These are phyloP conservation scores for Striga hermonthica DNA, from an alignment of 305 asterid species.

Conservation along the genomic window DNA sequence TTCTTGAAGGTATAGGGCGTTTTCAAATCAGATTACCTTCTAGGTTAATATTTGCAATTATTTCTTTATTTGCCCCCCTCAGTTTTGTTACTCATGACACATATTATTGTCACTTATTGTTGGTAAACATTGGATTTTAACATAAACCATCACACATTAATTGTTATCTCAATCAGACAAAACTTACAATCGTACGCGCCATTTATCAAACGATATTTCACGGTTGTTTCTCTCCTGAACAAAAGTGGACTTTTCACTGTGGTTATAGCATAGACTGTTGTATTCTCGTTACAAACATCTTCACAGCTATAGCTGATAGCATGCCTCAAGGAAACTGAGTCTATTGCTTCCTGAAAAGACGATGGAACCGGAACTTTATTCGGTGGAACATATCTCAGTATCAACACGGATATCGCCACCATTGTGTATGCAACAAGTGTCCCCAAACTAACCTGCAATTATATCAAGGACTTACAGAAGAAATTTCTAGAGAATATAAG, in stretches of 20 bases:
- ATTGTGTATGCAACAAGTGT: slow-evolving; percentile 86
- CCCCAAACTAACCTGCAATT: slow-evolving; percentile 90
- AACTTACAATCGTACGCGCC: slow-evolving; percentile 49
- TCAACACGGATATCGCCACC: slow-evolving; percentile 79
- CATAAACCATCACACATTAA: slow-evolving; percentile 5
- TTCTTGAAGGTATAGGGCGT: no score
- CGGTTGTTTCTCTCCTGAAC: slow-evolving; percentile 40
- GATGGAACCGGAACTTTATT: slow-evolving; percentile 78
- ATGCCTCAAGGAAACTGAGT: slow-evolving; percentile 61
- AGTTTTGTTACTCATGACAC: background rate
- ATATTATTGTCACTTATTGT: no score
- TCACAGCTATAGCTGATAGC: slow-evolving; percentile 35
- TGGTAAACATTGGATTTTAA: background rate
- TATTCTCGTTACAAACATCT: slow-evolving; percentile 37
- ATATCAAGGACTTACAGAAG: slow-evolving; percentile 18
- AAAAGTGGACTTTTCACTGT: slow-evolving; percentile 49
- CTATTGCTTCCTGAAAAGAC: slow-evolving; percentile 76
- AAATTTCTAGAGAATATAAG: background rate
- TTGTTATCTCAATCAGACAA: slow-evolving; percentile 18
- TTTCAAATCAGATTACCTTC: no score
- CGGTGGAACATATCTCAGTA: slow-evolving; percentile 92
- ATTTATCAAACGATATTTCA: slow-evolving; percentile 43
- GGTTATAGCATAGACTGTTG: slow-evolving; percentile 31
- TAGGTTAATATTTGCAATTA: background rate
- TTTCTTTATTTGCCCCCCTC: background rate